Evolutionary conservation across 2,329 filamentous ascomycete species (phyloP).

Genomic region (Periglandula ipomoeae): DNA sequence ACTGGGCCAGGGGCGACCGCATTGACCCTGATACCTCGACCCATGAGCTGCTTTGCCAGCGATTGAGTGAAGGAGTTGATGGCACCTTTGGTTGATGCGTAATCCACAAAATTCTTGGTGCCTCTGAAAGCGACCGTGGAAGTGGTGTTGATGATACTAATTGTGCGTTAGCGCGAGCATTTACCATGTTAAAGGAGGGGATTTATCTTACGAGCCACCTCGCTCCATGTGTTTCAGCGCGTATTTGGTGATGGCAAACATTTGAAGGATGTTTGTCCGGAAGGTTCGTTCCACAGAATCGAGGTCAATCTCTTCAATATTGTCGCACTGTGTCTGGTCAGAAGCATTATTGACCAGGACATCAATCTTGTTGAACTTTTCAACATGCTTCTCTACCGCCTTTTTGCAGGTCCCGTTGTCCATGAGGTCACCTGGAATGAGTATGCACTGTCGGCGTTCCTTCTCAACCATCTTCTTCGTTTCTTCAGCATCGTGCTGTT

Average conservation of each 20-base stretch:
- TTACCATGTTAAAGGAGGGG: no score
- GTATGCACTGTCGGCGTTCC: conserved; percentile 36
- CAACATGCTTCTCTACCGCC: conserved; percentile 43
- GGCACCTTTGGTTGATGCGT: conserved; percentile 48
- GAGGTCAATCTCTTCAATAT: conserved; percentile 45
- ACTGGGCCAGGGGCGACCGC: conserved; percentile 33
- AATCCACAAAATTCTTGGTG: conserved; percentile 41
- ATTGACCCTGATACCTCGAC: conserved; percentile 48
- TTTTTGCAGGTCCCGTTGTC: conserved; percentile 39
- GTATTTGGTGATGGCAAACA: conserved; percentile 52
- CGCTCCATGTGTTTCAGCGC: conserved; percentile 44
- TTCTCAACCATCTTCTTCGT: conserved; percentile 43
- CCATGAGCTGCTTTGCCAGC: conserved; percentile 41
- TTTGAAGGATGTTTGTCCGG: conserved; percentile 46
- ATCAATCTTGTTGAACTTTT: conserved; percentile 34
- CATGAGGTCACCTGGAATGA: conserved; percentile 39
- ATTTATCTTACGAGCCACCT: conserved; percentile 31
- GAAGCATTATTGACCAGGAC: conserved; percentile 52
- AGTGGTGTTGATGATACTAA: conserved; percentile 46
- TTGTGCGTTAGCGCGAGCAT: neutral
- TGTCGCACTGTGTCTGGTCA: conserved; percentile 43
- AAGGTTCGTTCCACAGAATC: conserved; percentile 47
- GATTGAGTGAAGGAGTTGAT: conserved; percentile 47
- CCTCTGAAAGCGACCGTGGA: conserved; percentile 47
- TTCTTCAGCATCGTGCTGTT: conserved; percentile 45